Base-by-base conservation (phyloP, 495 filamentous ascomycete species). In the Aspergillus bertholletiae region DNA sequence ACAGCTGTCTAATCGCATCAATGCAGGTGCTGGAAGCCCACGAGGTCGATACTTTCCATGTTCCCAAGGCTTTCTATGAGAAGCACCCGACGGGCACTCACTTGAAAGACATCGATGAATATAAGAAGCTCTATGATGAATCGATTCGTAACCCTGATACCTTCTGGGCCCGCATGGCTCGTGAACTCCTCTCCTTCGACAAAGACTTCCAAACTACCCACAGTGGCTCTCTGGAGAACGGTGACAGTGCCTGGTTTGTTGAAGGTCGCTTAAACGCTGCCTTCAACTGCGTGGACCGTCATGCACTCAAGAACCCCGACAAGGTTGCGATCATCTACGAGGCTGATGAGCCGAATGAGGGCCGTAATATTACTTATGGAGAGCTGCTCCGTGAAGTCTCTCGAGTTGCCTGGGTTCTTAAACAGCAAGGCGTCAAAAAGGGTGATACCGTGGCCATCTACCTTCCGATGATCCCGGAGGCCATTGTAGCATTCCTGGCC, bases 401-500 rank as follows among this genome's bases (percentile, higher is more conserved):
- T 53, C 88, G 85, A 66, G 80, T 90, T 21, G 85, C 94, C 46
- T 87, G 88, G 71, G 86, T 91, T 17, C 80, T 99, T 57, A 94
- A 89, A 80, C 79, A 89, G 78, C 90, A 95, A 83, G 95, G 94
- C 54, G 93, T 99, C 52, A 87, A 88, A 79, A 97, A 97, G 80
- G 94, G 94, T 30, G 95, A 99, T 70, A 96, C 93, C 3, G 92
- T 99, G 43, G 95, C 90, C 49, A 85, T 99, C 62, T 99, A 99
- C 79, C 77, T 99, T 55, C 94, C 94, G 68, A 99, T 99, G 94
- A 93, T 99, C 67, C 94, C 94, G 30, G 95, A 97, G 73, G 94
- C 94, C 4, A 56, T 97, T 47, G 78, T 97, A 64, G 87, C 95
- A 26, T 88, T 99, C 76, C 79, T 99, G 22, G 94, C 95, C 43